Evolutionary conservation across 305 asterid genomes (phyloP), one percentile per base, ranked within the genome.

Genomic region (Stenogyne calaminthoides): DNA sequence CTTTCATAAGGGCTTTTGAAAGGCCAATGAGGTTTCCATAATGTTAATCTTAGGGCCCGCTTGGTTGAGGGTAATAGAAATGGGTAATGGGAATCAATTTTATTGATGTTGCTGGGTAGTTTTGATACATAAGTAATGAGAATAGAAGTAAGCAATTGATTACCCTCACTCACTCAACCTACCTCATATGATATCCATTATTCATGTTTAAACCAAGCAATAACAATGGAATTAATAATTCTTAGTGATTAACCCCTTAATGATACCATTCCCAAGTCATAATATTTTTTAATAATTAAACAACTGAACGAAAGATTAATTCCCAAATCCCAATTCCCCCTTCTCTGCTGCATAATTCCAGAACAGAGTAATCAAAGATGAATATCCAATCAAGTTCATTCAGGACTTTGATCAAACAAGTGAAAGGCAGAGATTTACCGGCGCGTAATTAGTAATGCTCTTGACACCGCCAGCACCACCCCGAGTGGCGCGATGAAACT

Each of bases 391-490:
- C 52, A 44, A 44, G 52, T 71, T 64, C 77, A 65, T 18, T 37
- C 19, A 51, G 70, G 67, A 79, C 22, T 74, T 79, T 40, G 20
- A 70, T 65, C 80, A 40, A 79, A 54, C 71, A 74, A 34, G 40
- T 37, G 32, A 15, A 47, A 40, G 46, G 16, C 8, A 27, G 63
- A 57, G 16, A 51, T 37, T 74, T 81, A 92, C 98, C n/a, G n/a
- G n/a, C n/a, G n/a, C n/a, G n/a, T n/a, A n/a, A n/a, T n/a, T n/a
- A n/a, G 96, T 89, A 14, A 90, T 86, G 87, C 93, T 88, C 80
- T 92, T 90, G 58, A 90, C 87, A 47, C 96, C 97, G 51, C 97
- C 97, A 58, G 84, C 88, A 42, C 98, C 98, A 47, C 98, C 98
- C 10, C 85, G 86, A 22, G 82, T 40, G 8, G 98, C 92, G 19